Conservation (phyloP, 495 filamentous ascomycete species). For the Hyaloscypha hepaticicola region DNA sequence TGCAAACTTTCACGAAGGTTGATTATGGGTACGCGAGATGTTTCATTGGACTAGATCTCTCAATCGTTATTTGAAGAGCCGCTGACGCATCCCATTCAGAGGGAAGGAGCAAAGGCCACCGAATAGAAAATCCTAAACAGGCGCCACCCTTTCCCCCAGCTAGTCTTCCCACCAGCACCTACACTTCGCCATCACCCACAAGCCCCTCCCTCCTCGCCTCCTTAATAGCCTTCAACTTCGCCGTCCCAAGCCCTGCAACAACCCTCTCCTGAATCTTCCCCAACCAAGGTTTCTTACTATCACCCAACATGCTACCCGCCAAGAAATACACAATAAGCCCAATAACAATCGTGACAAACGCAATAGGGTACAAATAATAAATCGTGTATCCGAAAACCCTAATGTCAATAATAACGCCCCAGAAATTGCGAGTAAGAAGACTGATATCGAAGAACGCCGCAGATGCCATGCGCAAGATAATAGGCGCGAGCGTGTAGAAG, state of each 20-base stretch:
- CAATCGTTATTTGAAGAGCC: no score
- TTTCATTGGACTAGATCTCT: no score
- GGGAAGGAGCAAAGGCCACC: no score
- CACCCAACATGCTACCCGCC: conserved; percentile 73
- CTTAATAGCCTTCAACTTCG: conserved; percentile 73
- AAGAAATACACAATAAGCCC: conserved; percentile 83
- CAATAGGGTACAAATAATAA: conserved; percentile 92
- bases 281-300: conserved; percentile 92
- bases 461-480: conserved; percentile 81
- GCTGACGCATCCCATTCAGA: no score
- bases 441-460: conserved; percentile 98
- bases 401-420: conserved; percentile 90
- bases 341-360: conserved; percentile 85
- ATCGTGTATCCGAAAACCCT: conserved; percentile 77
- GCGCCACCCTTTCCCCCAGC: no score
- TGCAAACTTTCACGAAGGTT: no score
- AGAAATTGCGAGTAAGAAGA: conserved; percentile 93
- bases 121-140: no score
- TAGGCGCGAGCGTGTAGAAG: conserved; percentile 86
- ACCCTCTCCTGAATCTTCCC: conserved; percentile 81
- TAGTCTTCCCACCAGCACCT: no score
- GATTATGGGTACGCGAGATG: no score
- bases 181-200: conserved; percentile 15
- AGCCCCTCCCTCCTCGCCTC: conserved; percentile 36
- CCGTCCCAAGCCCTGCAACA: conserved; percentile 80